These are phyloP conservation scores for Didymella arachidicola DNA, from an alignment of 2,329 filamentous ascomycete genomes.

Conservation along the genomic window DNA sequence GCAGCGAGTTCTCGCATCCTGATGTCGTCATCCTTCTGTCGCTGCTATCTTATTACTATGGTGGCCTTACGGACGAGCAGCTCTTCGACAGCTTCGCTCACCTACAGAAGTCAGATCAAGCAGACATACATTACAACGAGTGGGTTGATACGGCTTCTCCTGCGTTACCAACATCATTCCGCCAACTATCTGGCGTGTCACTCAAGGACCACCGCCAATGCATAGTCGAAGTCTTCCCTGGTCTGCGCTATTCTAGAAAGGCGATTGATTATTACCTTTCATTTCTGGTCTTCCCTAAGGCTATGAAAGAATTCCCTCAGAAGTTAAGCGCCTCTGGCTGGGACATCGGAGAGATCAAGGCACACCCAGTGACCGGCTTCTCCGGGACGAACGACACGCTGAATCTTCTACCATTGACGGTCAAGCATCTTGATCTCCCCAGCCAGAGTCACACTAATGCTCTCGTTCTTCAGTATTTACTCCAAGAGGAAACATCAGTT, in stretches of 20 bases:
- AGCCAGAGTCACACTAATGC: constrained; percentile 72
- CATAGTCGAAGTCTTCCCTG: no score
- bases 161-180: constrained; percentile 50
- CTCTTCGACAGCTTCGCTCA: constrained; percentile 58
- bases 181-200: constrained; percentile 34
- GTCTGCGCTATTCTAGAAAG: constrained; percentile 60
- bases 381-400: constrained; percentile 73
- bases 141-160: constrained; percentile 55
- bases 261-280: constrained; percentile 70
- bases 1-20: constrained; percentile 73
- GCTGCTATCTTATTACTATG: constrained; percentile 72
- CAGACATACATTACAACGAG: constrained; percentile 58
- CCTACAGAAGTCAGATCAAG: constrained; percentile 62
- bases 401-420: constrained; percentile 63
- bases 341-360: constrained; percentile 64
- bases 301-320: constrained; percentile 67
- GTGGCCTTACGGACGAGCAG: constrained; percentile 61
- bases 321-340: constrained; percentile 73
- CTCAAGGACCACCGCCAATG: constrained; percentile 56
- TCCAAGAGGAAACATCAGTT: constrained; percentile 54
- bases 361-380: constrained; percentile 67
- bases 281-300: constrained; percentile 63
- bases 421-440: constrained; percentile 64
- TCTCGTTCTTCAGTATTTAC: constrained; percentile 66
- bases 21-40: constrained; percentile 72